Percentiles rank a stretch among this genome's conserved stretches.
These are phyloP conservation scores for Fomitopsis pulvina DNA, from an alignment of 768 basidiomycete species.

Conservation along the genomic window DNA sequence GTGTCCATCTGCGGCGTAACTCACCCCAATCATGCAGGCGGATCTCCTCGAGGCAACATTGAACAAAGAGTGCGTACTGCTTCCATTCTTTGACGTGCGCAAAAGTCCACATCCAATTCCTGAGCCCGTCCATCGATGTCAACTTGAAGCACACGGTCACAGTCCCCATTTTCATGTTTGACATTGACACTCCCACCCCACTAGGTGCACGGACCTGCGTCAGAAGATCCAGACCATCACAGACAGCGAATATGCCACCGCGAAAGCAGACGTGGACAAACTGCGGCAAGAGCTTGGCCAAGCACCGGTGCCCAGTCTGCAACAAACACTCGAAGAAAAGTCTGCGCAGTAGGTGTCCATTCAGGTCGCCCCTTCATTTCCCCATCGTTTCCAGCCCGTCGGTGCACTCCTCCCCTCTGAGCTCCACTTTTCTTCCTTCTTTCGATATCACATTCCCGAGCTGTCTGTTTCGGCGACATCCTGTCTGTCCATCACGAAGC, in stretches of 20 bases:
- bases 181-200: neutral
- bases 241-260: slow-evolving; percentile 68
- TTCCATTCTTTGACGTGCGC: neutral
- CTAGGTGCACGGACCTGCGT: slow-evolving; percentile 61
- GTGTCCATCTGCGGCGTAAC: slow-evolving; percentile 3
- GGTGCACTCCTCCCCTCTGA: slow-evolving; percentile 2
- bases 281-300: slow-evolving; percentile 74
- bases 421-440: neutral
- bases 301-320: slow-evolving; percentile 62
- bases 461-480: no score
- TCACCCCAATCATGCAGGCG: slow-evolving; percentile 32
- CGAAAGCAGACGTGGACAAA: slow-evolving; percentile 72
- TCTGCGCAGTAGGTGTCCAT: slow-evolving; percentile 37
- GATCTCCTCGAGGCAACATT: slow-evolving; percentile 65
- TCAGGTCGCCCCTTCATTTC: neutral
- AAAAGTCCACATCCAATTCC: neutral
- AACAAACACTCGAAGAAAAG: slow-evolving; percentile 70
- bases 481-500: neutral
- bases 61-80: slow-evolving; percentile 52
- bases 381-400: slow-evolving; percentile 1
- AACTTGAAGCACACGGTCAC: neutral
- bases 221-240: slow-evolving; percentile 59
- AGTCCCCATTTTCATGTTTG: neutral
- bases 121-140: neutral
- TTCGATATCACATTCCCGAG: neutral